Base-by-base conservation (phyloP, 345 rosid genomes). In the Xanthoceras sorbifolium region DNA sequence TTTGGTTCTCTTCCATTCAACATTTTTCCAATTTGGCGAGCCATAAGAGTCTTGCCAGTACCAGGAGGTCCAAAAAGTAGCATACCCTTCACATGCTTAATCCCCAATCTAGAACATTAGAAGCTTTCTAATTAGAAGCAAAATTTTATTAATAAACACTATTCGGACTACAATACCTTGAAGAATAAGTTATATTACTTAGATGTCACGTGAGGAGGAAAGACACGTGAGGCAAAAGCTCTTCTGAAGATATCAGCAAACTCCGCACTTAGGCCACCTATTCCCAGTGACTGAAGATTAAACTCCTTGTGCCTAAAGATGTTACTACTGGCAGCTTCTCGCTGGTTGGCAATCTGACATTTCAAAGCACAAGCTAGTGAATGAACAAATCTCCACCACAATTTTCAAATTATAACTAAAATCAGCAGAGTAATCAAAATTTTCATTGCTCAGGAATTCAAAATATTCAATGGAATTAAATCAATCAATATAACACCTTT, bases 1-100 rank as follows among this genome's bases (percentile, higher is more conserved):
- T 97, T 97, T 81, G 99, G 99, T 69, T 97, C 98, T 84, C 82
- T 97, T 77, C 99, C 99, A 59, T 94, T 94, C 87, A 97, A 85
- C 94, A 97, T 92, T 83, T 94, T 97, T 77, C 99, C 99, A 82
- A 97, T 97, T 84, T 97, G 99, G 48, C 98, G 98, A 78, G 99
- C 99, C 91, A 97, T 97, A 52, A 94, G 92, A 75, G 99, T 97
- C 83, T 97, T 97, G 14, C 99, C 98, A 40, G 98, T 97, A 50
- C 99, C 99, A 78, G 98, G 99, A 82, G 99, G 99, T 57, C 99
- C 99, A 87, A 71, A 86, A 52, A 97, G 97, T 80, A 97, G 88
- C 98, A 97, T 94, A 12, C 99, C 99, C 71, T 97, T 97, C 36
- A 97, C 99, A 40, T 97, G 99, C 84, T 97, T 92, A 60, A 97